A percentile compares a stretch with the other conserved stretches of the same genome.
Evolutionary conservation across 345 rosid genomes (phyloP).

Genomic region (Microcos paniculata): DNA sequence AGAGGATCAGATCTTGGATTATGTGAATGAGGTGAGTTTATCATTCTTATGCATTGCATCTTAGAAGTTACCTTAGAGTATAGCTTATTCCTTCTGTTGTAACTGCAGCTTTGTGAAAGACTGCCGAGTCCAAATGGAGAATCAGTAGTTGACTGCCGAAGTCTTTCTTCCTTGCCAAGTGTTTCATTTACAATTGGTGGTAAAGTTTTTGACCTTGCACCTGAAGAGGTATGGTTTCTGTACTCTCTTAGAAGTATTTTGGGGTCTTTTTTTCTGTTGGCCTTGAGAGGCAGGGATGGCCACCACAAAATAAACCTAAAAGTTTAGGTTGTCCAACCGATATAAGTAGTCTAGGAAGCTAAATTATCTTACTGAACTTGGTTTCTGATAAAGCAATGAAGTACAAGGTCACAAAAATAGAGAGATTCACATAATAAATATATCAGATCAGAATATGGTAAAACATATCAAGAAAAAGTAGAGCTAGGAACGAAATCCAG

Average conservation of each 20-base stretch:
- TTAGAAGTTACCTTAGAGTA: background rate
- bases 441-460: background rate
- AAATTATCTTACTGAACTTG: background rate
- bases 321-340: background rate
- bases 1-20: conserved; percentile 65
- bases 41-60: background rate
- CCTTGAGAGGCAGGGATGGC: background rate
- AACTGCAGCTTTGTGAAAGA: conserved; percentile 71
- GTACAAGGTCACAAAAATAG: background rate
- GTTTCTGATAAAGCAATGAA: background rate
- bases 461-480: background rate
- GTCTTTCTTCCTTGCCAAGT: conserved; percentile 65
- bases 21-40: conserved; percentile 62
- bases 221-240: conserved; percentile 58
- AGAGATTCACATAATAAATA: background rate
- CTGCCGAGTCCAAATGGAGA: conserved; percentile 85
- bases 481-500: background rate
- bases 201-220: conserved; percentile 67
- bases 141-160: conserved; percentile 67
- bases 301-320: background rate
- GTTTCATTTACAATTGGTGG: conserved; percentile 80
- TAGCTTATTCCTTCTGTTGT: conserved; percentile 19
- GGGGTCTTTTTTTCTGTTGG: background rate
- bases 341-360: background rate
- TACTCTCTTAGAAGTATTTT: background rate